Conservation (phyloP, 768 basidiomycete species). For the Russula griseocarnosa region DNA sequence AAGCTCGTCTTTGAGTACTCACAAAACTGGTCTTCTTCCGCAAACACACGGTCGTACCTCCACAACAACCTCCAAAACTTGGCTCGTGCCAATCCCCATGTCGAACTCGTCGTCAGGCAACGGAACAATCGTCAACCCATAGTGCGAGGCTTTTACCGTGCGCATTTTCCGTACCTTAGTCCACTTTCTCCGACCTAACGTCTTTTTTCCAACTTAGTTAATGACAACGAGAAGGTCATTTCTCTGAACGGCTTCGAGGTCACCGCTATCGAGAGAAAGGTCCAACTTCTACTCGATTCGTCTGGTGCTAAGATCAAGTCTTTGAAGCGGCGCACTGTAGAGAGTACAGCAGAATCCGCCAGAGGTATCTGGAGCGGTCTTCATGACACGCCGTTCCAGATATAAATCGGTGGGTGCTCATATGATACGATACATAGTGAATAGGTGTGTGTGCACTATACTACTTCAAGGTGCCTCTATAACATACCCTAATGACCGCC, state of each 20-base stretch:
- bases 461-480: too few species aligned
- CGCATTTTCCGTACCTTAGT: slow-evolving; percentile 29
- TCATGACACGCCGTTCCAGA: slow-evolving; percentile 64
- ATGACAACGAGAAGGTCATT: slow-evolving; percentile 85
- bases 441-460: slow-evolving; percentile 6
- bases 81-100: slow-evolving; percentile 72
- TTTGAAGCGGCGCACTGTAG: slow-evolving; percentile 66
- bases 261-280: slow-evolving; percentile 69
- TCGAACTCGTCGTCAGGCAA: slow-evolving; percentile 80
- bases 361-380: slow-evolving; percentile 90
- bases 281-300: slow-evolving; percentile 78
- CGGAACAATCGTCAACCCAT: slow-evolving; percentile 74
- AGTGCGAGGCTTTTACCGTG: slow-evolving; percentile 79
- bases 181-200: neutral
- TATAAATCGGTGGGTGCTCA: slow-evolving; percentile 33
- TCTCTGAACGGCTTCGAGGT: slow-evolving; percentile 72
- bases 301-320: slow-evolving; percentile 83
- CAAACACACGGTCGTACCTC: slow-evolving; percentile 67
- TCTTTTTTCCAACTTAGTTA: slow-evolving; percentile 49
- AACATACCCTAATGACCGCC: neutral
- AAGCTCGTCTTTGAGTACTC: slow-evolving; percentile 90
- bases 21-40: slow-evolving; percentile 74
- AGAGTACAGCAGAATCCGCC: slow-evolving; percentile 73
- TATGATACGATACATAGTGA: slow-evolving; percentile 8
- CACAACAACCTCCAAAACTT: slow-evolving; percentile 56